Conservation (phyloP, 768 basidiomycete species). For the Sporobolomyces pararoseus region DNA sequence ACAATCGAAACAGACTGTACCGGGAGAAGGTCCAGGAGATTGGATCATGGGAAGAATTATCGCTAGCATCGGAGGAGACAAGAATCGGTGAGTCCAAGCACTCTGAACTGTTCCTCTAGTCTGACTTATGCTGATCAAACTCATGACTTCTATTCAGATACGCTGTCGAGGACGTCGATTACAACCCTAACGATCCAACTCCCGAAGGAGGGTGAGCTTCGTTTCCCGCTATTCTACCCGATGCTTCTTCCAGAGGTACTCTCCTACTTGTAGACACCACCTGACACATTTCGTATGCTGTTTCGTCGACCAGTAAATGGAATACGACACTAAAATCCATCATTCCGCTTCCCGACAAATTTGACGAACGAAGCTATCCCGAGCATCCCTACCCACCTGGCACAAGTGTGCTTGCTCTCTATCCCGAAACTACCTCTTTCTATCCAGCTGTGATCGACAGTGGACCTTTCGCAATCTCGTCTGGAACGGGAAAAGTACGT, state of each 20-base stretch:
- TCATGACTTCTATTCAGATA: slow-evolving; percentile 44
- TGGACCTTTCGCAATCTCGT: slow-evolving; percentile 4
- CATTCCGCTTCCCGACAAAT: slow-evolving; percentile 51
- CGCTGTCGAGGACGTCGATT: slow-evolving; percentile 51
- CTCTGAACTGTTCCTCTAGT: too few species aligned
- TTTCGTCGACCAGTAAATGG: slow-evolving; percentile 47
- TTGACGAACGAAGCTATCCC: slow-evolving; percentile 48
- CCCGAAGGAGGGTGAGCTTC: slow-evolving; percentile 30
- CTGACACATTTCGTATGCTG: background rate
- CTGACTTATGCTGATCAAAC: too few species aligned
- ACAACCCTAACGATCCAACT: slow-evolving; percentile 37
- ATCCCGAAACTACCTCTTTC: slow-evolving; percentile 53
- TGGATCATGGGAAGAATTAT: slow-evolving; percentile 52
- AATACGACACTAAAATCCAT: slow-evolving; percentile 51
- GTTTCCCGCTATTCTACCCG: too few species aligned
- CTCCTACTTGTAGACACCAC: background rate
- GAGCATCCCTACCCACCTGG: slow-evolving; percentile 47
- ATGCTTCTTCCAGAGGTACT: too few species aligned
- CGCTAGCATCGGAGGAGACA: slow-evolving; percentile 47
- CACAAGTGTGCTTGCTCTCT: slow-evolving; percentile 50
- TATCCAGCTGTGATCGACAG: slow-evolving; percentile 50
- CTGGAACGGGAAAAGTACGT: slow-evolving; percentile 36
- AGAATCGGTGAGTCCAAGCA: slow-evolving; percentile 44
- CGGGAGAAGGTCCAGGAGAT: slow-evolving; percentile 42
- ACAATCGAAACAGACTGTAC: slow-evolving; percentile 38